Evolutionary conservation across 371 early-diverging fungal species (phyloP).

Genomic region (Mortierella sp.): DNA sequence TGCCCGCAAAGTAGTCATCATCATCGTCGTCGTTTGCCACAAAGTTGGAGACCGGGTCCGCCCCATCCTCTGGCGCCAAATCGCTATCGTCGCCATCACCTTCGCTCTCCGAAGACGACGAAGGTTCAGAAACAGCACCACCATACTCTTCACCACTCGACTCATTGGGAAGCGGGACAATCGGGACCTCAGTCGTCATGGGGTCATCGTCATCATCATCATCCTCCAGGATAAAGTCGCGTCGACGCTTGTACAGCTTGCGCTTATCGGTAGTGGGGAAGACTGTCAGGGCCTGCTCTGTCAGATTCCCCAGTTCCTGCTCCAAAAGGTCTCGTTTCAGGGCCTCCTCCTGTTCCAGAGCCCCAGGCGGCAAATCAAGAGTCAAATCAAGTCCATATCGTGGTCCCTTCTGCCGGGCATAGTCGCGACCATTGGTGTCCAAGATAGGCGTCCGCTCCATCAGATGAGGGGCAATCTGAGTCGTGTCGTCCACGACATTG

Average conservation of each 20-base stretch:
- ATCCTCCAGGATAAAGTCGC: constrained; percentile 60
- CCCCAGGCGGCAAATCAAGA: constrained; percentile 61
- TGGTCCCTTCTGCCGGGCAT: constrained; percentile 72
- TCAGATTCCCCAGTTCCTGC: constrained; percentile 64
- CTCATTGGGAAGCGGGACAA: constrained; percentile 69
- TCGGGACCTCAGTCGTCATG: constrained; percentile 60
- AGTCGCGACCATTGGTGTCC: constrained; percentile 78
- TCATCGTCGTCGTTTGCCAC: constrained; percentile 63
- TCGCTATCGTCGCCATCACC: constrained; percentile 66
- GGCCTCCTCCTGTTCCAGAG: constrained; percentile 64
- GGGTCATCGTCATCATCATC: constrained; percentile 72
- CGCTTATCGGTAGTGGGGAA: constrained; percentile 65
- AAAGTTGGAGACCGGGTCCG: constrained; percentile 55
- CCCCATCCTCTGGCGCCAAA: constrained; percentile 59
- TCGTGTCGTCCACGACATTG: constrained; percentile 76
- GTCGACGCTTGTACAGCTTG: constrained; percentile 59
- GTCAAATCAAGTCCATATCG: constrained; percentile 74
- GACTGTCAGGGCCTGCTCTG: constrained; percentile 32
- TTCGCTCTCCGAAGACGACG: constrained; percentile 64
- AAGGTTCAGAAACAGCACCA: constrained; percentile 42
- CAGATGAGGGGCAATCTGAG: constrained; percentile 73
- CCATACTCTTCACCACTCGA: constrained; percentile 75
- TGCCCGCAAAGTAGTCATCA: constrained; percentile 50
- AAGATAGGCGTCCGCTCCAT: constrained; percentile 73
- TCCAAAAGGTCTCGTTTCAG: constrained; percentile 61